phyloP scores from a whole-genome alignment of 2,329 filamentous ascomycete species.

The Thielaviopsis ethacetica region DNA sequence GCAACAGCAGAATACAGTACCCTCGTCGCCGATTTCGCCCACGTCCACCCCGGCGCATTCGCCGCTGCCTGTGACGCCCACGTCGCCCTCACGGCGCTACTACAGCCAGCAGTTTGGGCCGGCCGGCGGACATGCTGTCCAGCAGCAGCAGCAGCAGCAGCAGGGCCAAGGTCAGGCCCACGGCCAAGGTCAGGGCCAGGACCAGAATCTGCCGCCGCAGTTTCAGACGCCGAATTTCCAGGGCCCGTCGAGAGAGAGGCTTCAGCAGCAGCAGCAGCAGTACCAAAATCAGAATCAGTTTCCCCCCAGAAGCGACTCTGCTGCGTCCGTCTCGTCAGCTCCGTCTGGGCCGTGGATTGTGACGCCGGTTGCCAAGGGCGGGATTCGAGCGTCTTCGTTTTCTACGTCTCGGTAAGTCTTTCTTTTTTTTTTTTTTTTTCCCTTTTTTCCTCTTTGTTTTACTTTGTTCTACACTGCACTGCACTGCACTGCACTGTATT shows the following conservation, averaged over 20 bases:
- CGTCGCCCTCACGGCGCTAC: slow-evolving; percentile 2
- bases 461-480: too few relatives aligned
- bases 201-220: background rate
- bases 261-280: background rate
- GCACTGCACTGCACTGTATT: background rate
- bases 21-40: slow-evolving; percentile 5
- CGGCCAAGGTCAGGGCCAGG: background rate
- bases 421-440: background rate
- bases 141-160: background rate
- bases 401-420: slow-evolving; percentile 5
- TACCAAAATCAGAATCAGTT: background rate
- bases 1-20: background rate
- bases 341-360: slow-evolving; percentile 4
- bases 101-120: slow-evolving; percentile 4
- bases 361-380: background rate
- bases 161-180: background rate
- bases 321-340: background rate
- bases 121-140: background rate
- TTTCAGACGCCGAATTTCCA: slow-evolving; percentile 4
- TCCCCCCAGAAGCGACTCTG: slow-evolving; percentile 6
- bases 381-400: slow-evolving; percentile 9
- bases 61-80: background rate
- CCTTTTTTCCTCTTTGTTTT: background rate
- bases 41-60: slow-evolving; percentile 2
- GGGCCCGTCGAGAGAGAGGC: background rate